These are phyloP conservation scores for Pseudocercospora fijiensis DNA, from an alignment of 2,329 filamentous ascomycete genomes.

Conservation along the genomic window DNA sequence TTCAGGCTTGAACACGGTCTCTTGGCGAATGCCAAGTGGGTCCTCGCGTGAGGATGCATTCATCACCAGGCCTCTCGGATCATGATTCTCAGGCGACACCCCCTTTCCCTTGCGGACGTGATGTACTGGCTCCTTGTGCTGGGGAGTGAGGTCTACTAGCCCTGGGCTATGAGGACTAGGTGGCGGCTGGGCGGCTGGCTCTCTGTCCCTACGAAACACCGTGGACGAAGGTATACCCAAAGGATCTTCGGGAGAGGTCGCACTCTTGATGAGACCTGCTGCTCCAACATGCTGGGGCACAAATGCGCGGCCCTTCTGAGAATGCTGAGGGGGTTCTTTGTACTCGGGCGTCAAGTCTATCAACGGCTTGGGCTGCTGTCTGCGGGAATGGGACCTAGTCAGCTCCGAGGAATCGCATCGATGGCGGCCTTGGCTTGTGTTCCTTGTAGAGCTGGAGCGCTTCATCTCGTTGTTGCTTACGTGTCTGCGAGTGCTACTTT, in stretches of 20 bases:
- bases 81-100: conserved; percentile 14
- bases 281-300: conserved; percentile 35
- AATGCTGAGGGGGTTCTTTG: conserved; percentile 61
- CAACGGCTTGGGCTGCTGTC: conserved; percentile 58
- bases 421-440: conserved; percentile 17
- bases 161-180: conserved; percentile 13
- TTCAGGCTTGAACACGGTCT: conserved; percentile 21
- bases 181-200: not conserved
- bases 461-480: conserved; percentile 23
- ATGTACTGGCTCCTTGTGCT: conserved; percentile 25
- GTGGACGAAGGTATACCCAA: conserved; percentile 44
- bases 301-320: conserved; percentile 54
- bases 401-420: conserved; percentile 40
- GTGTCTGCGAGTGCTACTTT: conserved; percentile 16
- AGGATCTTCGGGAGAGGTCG: conserved; percentile 46
- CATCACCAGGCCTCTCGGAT: conserved; percentile 13
- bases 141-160: conserved; percentile 20
- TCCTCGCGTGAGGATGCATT: conserved; percentile 20
- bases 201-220: conserved; percentile 44
- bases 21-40: conserved; percentile 20
- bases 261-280: conserved; percentile 48
- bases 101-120: conserved; percentile 22
- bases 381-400: conserved; percentile 47
- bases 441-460: conserved; percentile 24
- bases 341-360: conserved; percentile 67